These are phyloP conservation scores for Penicillium brevicompactum DNA, from an alignment of 2,329 filamentous ascomycete genomes.

Conservation along the genomic window DNA sequence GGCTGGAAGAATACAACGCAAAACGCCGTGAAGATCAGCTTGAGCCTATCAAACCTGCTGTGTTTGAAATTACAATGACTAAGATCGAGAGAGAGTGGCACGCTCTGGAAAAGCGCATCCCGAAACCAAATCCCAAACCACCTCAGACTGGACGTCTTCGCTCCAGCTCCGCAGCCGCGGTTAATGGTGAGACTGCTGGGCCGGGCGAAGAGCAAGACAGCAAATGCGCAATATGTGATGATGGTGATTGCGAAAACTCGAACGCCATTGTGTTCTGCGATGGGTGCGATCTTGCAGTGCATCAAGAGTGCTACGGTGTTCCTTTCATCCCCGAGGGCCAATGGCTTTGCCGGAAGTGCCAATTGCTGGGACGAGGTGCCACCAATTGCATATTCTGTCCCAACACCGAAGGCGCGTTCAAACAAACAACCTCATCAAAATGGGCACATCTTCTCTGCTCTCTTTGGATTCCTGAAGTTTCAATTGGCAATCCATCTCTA, in stretches of 20 bases:
- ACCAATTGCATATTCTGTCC: conserved; percentile 98
- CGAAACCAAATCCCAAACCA: conserved; percentile 94
- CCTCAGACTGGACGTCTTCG: conserved; percentile 91
- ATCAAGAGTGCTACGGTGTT: conserved; percentile 98
- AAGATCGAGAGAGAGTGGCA: conserved; percentile 99
- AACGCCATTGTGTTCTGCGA: conserved; percentile 99
- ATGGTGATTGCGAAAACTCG: conserved; percentile 98
- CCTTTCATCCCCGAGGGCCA: conserved; percentile 98
- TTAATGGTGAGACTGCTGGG: conserved; percentile 84
- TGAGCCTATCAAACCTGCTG: conserved; percentile 83
- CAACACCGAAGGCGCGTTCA: conserved; percentile 96
- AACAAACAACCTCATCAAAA: conserved; percentile 93
- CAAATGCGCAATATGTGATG: conserved; percentile 96
- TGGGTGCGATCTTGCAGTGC: conserved; percentile 93
- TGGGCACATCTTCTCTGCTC: conserved; percentile 97
- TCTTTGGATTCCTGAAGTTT: conserved; percentile 98
- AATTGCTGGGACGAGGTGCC: conserved; percentile 87
- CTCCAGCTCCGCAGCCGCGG: conserved; percentile 90
- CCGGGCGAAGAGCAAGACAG: conserved; percentile 91
- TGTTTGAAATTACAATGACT: conserved; percentile 97
- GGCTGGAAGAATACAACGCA: conserved; percentile 82
- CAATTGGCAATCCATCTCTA: conserved; percentile 90
- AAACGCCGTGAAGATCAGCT: conserved; percentile 73
- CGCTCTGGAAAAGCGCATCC: conserved; percentile 90
- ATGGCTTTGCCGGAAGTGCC: conserved; percentile 96